A percentile compares a stretch with the other conserved stretches of the same genome.
phyloP scores from a whole-genome alignment of 1,139 yeast species.

The Kazachstania sp. region DNA sequence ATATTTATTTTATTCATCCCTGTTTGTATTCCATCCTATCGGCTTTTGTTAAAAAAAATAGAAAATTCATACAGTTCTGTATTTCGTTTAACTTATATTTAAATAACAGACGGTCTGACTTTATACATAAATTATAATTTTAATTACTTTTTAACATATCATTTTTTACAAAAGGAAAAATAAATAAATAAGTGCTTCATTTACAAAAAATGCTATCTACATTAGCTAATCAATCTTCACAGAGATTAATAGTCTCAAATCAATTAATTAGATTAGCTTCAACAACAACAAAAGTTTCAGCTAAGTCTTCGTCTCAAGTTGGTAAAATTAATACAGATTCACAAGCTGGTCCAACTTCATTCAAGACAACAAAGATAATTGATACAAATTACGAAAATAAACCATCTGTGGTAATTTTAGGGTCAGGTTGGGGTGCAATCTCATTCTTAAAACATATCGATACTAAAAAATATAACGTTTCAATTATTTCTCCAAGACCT shows the following conservation, averaged over 20 bases:
- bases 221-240: neutral
- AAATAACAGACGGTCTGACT: too few relatives aligned
- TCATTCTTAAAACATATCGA: conserved; percentile 79
- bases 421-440: conserved; percentile 94
- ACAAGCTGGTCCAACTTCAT: conserved; percentile 34
- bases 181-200: too few relatives aligned
- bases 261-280: conserved; percentile 1
- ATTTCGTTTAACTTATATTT: neutral
- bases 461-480: conserved; percentile 79
- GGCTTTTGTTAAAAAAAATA: too few relatives aligned
- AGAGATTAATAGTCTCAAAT: neutral
- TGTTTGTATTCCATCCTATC: too few relatives aligned
- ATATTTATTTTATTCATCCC: too few relatives aligned
- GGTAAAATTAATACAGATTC: conserved; percentile 8
- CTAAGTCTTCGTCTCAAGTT: neutral
- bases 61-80: too few relatives aligned
- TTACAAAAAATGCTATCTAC: neutral
- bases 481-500: conserved; percentile 86
- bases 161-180: too few relatives aligned
- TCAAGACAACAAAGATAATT: conserved; percentile 33
- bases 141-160: too few relatives aligned
- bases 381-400: conserved; percentile 29
- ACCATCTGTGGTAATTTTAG: conserved; percentile 57
- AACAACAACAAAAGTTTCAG: neutral
- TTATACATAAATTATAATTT: too few relatives aligned